A percentile compares a stretch with the other conserved stretches of the same genome.
phyloP scores from a whole-genome alignment of 2,329 filamentous ascomycete species.

The Karstenula rhodostoma region DNA sequence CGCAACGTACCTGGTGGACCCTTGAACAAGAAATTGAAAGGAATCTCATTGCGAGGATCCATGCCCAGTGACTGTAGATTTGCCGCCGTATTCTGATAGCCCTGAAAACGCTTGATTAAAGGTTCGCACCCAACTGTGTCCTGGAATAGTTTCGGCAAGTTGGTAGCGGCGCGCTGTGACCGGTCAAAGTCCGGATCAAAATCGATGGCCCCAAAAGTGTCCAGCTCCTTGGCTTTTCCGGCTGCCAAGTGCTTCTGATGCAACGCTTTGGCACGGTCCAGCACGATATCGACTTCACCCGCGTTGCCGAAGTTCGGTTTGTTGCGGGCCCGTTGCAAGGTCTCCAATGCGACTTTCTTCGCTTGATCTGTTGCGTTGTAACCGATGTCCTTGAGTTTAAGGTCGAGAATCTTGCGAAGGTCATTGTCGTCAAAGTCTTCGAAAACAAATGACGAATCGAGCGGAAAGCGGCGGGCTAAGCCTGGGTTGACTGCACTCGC shows the following conservation, averaged over 20 bases:
- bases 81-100: slow-evolving; percentile 62
- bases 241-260: slow-evolving; percentile 57
- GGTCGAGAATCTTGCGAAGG: slow-evolving; percentile 65
- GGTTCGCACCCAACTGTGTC: slow-evolving; percentile 66
- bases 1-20: slow-evolving; percentile 67
- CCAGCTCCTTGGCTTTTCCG: slow-evolving; percentile 33
- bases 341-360: slow-evolving; percentile 61
- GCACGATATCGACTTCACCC: slow-evolving; percentile 75
- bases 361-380: slow-evolving; percentile 63
- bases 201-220: slow-evolving; percentile 57
- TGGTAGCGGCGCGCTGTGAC: slow-evolving; percentile 54
- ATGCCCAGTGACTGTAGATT: slow-evolving; percentile 61
- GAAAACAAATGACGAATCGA: slow-evolving; percentile 71
- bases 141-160: slow-evolving; percentile 64
- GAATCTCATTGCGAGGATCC: slow-evolving; percentile 66
- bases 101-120: slow-evolving; percentile 62
- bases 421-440: slow-evolving; percentile 71
- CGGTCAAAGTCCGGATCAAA: slow-evolving; percentile 69
- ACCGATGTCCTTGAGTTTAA: slow-evolving; percentile 67
- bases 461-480: slow-evolving; percentile 69
- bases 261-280: slow-evolving; percentile 63
- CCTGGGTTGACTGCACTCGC: slow-evolving; percentile 80
- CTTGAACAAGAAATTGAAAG: slow-evolving; percentile 74
- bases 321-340: slow-evolving; percentile 69
- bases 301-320: slow-evolving; percentile 75